phyloP scores from a whole-genome alignment of 1,284 basidiomycete genomes.

The Ganoderma multipileum region DNA sequence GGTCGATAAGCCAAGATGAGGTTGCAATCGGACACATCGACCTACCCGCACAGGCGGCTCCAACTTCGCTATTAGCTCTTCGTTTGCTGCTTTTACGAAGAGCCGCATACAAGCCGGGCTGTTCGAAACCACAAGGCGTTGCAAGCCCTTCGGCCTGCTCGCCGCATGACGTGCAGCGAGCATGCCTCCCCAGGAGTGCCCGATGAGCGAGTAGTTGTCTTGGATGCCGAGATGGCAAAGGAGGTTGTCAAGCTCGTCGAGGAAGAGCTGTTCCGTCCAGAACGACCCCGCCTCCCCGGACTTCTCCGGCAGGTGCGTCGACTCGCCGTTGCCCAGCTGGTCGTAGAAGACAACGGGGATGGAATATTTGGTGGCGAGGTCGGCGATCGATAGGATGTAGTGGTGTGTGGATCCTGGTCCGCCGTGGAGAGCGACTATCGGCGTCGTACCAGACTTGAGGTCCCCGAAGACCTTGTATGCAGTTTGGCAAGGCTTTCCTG shows the following conservation, averaged over 20 bases:
- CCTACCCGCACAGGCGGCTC: not conserved
- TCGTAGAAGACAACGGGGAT: conserved; percentile 59
- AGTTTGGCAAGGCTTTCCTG: conserved; percentile 33
- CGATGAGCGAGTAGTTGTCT: conserved; percentile 48
- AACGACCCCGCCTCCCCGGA: conserved; percentile 40
- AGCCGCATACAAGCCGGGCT: conserved; percentile 41
- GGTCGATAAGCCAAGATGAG: not conserved
- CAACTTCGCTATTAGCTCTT: conserved; percentile 29
- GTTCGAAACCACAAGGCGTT: conserved; percentile 46
- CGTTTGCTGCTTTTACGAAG: conserved; percentile 43
- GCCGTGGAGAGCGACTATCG: conserved; percentile 50
- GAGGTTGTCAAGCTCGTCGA: conserved; percentile 56
- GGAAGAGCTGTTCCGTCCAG: conserved; percentile 56
- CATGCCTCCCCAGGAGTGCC: conserved; percentile 63
- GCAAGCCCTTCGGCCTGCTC: conserved; percentile 46
- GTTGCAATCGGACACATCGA: not conserved
- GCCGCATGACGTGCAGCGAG: conserved; percentile 45
- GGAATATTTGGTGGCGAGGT: conserved; percentile 36
- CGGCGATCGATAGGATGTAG: conserved; percentile 49
- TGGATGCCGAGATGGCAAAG: conserved; percentile 46
- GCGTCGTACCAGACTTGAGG: conserved; percentile 37
- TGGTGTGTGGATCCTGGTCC: conserved; percentile 51
- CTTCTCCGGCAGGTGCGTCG: conserved; percentile 49
- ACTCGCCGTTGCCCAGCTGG: conserved; percentile 54
- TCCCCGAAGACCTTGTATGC: conserved; percentile 41